Percentiles rank a stretch among this genome's conserved stretches.
Conservation (phyloP, 73 alveolate species). For the Stentor coeruleus region DNA sequence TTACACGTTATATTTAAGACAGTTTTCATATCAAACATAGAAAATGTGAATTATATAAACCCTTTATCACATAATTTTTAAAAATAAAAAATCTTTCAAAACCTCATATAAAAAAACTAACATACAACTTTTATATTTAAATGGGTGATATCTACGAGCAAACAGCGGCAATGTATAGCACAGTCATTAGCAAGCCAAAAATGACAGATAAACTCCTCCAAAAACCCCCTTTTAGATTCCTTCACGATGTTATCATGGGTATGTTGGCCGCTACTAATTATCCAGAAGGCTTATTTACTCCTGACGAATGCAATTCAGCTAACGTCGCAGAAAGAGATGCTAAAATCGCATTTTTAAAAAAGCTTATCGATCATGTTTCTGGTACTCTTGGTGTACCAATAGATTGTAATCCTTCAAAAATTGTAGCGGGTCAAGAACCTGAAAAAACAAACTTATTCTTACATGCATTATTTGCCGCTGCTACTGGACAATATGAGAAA, state of each 20-base stretch:
- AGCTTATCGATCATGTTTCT: constrained; percentile 38
- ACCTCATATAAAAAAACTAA: no score
- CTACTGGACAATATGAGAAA: constrained; percentile 26
- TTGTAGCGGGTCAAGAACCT: constrained; percentile 80
- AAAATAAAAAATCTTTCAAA: no score
- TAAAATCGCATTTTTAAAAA: constrained; percentile 40
- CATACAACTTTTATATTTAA: no score
- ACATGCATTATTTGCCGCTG: constrained; percentile 40
- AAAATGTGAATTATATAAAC: no score
- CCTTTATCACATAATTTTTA: no score
- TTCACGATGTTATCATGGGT: constrained; percentile 40
- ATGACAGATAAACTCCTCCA: constrained; percentile 48
- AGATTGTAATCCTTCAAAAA: constrained; percentile 62
- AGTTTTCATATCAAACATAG: no score
- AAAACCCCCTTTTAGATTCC: constrained; percentile 55
- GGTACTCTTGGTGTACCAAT: constrained; percentile 49
- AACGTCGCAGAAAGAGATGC: constrained; percentile 57
- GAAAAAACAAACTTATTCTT: constrained; percentile 65
- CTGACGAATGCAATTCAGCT: constrained; percentile 44
- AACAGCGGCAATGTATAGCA: no score
- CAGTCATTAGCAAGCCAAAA: no score
- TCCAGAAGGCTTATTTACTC: constrained; percentile 48
- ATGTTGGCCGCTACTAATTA: constrained; percentile 46
- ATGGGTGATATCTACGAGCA: no score
- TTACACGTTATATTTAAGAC: no score